phyloP scores from a whole-genome alignment of 805 yeast species.

The Cyberlindnera mycetangii region DNA sequence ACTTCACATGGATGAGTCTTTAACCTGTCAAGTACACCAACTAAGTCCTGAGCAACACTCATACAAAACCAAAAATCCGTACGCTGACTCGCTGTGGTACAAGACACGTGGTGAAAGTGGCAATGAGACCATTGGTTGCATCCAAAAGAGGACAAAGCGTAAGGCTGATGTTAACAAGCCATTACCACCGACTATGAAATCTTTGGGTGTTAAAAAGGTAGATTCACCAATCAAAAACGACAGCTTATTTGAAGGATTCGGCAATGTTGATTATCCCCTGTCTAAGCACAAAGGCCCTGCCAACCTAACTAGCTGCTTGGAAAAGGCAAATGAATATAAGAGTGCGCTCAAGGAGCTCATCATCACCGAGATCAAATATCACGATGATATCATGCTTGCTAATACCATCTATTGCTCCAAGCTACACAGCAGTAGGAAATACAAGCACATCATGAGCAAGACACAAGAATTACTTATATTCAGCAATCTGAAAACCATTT shows the following conservation, averaged over 20 bases:
- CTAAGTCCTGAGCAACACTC: not conserved
- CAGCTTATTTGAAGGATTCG: conserved; percentile 19
- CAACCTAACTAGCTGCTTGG: not conserved
- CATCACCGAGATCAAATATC: conserved; percentile 35
- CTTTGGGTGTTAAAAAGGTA: conserved; percentile 28
- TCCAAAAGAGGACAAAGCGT: conserved; percentile 25
- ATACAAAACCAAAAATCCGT: conserved; percentile 33
- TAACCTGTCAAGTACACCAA: no score
- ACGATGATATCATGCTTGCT: conserved; percentile 29
- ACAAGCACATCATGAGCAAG: conserved; percentile 31
- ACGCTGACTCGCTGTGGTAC: conserved; percentile 42
- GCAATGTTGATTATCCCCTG: conserved; percentile 11
- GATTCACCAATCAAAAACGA: conserved; percentile 35
- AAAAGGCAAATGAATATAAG: conserved; percentile 19
- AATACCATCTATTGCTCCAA: conserved; percentile 33
- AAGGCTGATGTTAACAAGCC: conserved; percentile 9
- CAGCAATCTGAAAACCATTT: conserved; percentile 41
- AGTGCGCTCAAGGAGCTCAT: conserved; percentile 29
- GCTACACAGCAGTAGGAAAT: conserved; percentile 29
- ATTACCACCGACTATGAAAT: conserved; percentile 26
- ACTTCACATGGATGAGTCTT: not conserved
- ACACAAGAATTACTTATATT: conserved; percentile 39
- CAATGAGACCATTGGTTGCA: conserved; percentile 33
- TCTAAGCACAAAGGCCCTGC: conserved; percentile 4
- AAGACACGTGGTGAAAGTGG: conserved; percentile 33